These are phyloP conservation scores for Lyophyllum semitale DNA, from an alignment of 768 basidiomycete genomes.

Conservation along the genomic window DNA sequence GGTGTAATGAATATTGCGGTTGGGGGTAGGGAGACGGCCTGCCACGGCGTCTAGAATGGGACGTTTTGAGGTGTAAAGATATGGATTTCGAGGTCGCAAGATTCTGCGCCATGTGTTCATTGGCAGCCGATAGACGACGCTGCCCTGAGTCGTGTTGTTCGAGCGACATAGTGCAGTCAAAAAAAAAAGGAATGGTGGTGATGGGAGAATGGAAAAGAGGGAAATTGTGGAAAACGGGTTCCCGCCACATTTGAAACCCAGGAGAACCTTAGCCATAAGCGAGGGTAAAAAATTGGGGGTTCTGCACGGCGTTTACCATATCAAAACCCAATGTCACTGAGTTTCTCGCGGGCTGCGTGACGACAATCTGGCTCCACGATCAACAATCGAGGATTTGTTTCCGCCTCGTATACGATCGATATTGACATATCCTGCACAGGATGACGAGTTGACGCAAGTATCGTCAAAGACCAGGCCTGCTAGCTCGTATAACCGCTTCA, in stretches of 20 bases:
- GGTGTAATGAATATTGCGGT: not conserved
- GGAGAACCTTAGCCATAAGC: not conserved
- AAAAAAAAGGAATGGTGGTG: slow-evolving; percentile 2
- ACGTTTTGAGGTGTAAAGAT: not conserved
- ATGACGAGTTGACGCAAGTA: not conserved
- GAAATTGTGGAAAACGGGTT: not conserved
- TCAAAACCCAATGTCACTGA: not conserved
- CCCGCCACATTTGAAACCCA: slow-evolving; percentile 9
- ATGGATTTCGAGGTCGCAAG: not conserved
- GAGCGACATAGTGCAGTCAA: slow-evolving; percentile 5
- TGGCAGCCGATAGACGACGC: not conserved
- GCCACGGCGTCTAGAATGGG: not conserved
- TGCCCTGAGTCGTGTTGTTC: not conserved
- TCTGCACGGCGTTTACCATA: not conserved
- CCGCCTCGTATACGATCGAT: slow-evolving; percentile 4
- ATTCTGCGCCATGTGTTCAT: not conserved
- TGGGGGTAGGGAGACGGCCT: slow-evolving; percentile 4
- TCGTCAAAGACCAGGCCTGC: not conserved
- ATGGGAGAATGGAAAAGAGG: not conserved
- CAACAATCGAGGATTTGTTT: not conserved
- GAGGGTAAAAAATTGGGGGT: not conserved
- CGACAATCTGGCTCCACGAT: not conserved
- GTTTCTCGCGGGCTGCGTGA: slow-evolving; percentile 1
- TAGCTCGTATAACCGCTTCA: not conserved
- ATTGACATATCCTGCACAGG: not conserved